Evolutionary conservation across 208 protist species (phyloP), one percentile per base, ranked within the genome.

Genomic region (Wallacemonas sp.): DNA sequence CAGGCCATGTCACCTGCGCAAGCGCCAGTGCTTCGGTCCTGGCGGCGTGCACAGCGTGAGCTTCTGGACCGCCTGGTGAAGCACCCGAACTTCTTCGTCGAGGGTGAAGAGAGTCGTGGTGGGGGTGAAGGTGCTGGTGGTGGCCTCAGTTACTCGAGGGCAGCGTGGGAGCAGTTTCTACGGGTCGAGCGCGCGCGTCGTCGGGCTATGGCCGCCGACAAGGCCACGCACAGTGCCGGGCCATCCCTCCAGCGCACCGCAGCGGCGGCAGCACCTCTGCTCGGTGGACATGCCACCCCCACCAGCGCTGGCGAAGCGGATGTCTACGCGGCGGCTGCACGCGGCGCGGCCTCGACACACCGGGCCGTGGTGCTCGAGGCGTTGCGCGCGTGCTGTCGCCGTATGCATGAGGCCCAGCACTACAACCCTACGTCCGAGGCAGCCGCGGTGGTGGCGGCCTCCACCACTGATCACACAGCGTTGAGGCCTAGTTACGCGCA

Each of bases 21-120:
- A 18, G 29, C 62, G 23, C 61, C 67, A 41, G 70, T 57, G 33
- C 45, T 83, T 52, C 72, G 77, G 18, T 42, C 66, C 23, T 71
- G 66, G 63, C 72, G 77, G 1, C 49, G 33, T 7, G 59, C 72
- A 16, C 72, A 72, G 32, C 71, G 72, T 36, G 68, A 67, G 31
- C 33, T 59, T 4, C 14, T 22, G 52, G 32, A 33, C 18, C 18
- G 26, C 5, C 52, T 59, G n/a, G 4, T 7, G 26, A 10, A 26
- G 26, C 2, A 26, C n/a, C 26, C 48, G 7, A 5, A 18, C 48
- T 55, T 55, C 26, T 55, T 55, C 18, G 48, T 42, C 11, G 52
- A 59, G 22, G 52, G 52, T 22, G 10, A 10, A 41, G 36, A 41
- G 36, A 41, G 36, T 41, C 36, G 36, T 7, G 14, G 36, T 14